phyloP scores from a whole-genome alignment of 495 filamentous ascomycete species.

The Aspergillus coremiiformis region DNA sequence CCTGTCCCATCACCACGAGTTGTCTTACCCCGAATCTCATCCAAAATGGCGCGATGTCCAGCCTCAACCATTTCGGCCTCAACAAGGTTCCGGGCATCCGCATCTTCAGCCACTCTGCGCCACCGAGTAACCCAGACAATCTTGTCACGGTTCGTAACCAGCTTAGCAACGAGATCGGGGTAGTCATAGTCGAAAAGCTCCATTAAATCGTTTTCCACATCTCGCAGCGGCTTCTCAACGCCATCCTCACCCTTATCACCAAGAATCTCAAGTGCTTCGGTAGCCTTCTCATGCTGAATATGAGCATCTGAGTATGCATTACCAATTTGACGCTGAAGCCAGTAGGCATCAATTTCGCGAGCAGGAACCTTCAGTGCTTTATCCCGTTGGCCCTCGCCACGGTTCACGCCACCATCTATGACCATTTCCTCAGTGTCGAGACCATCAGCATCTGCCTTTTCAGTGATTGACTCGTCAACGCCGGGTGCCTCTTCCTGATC shows the following conservation, averaged over 20 bases:
- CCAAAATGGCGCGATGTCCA: conserved; percentile 78
- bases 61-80: conserved; percentile 85
- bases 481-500: conserved; percentile 43
- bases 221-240: conserved; percentile 72
- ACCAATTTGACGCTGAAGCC: conserved; percentile 91
- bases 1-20: conserved; percentile 44
- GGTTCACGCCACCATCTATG: conserved; percentile 54
- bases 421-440: conserved; percentile 65
- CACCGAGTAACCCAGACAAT: conserved; percentile 92
- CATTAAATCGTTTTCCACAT: conserved; percentile 97
- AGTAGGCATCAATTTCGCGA: conserved; percentile 92
- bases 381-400: conserved; percentile 41
- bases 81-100: conserved; percentile 65
- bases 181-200: conserved; percentile 97
- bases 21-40: conserved; percentile 67
- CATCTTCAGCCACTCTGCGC: conserved; percentile 73
- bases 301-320: conserved; percentile 82
- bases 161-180: conserved; percentile 82
- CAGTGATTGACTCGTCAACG: conserved; percentile 46
- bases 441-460: conserved; percentile 37
- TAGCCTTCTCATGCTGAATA: conserved; percentile 80
- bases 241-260: conserved; percentile 69
- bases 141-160: conserved; percentile 87
- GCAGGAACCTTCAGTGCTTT: conserved; percentile 59
- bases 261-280: conserved; percentile 71